Conservation (phyloP, 2,329 filamentous ascomycete species). For the Ophiosphaerella korrae region DNA sequence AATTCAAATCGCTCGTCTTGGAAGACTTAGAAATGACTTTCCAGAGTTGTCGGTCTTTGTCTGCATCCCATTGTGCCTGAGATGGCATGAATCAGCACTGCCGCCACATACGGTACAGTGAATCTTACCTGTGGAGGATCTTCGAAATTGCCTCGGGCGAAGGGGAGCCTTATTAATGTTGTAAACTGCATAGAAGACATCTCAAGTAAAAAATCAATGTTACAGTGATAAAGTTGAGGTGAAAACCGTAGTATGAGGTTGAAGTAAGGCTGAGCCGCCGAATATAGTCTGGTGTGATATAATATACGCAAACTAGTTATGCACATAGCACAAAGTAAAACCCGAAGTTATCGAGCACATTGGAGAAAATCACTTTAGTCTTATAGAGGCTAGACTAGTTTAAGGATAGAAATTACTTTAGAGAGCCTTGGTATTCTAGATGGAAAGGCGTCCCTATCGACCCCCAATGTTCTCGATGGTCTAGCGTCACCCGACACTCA, state of each 20-base stretch:
- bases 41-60: constrained; percentile 89
- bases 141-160: constrained; percentile 82
- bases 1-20: constrained; percentile 82
- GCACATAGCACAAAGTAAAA: no score
- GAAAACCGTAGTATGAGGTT: no score
- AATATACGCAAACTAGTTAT: neutral
- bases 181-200: constrained; percentile 59
- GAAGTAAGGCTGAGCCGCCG: neutral
- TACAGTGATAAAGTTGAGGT: neutral
- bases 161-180: constrained; percentile 87
- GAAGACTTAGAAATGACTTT: constrained; percentile 82
- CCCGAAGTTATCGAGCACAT: no score
- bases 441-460: no score
- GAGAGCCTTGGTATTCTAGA: no score
- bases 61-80: constrained; percentile 84
- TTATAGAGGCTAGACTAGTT: no score
- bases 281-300: neutral
- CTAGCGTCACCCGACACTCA: no score
- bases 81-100: constrained; percentile 15
- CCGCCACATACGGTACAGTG: neutral
- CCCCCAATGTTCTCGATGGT: no score
- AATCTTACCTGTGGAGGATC: constrained; percentile 79
- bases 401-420: no score
- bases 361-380: no score
- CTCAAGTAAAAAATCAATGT: neutral